Evolutionary conservation across 768 basidiomycete species (phyloP), one percentile per base, ranked within the genome.

Genomic region (Jaapia argillacea): DNA sequence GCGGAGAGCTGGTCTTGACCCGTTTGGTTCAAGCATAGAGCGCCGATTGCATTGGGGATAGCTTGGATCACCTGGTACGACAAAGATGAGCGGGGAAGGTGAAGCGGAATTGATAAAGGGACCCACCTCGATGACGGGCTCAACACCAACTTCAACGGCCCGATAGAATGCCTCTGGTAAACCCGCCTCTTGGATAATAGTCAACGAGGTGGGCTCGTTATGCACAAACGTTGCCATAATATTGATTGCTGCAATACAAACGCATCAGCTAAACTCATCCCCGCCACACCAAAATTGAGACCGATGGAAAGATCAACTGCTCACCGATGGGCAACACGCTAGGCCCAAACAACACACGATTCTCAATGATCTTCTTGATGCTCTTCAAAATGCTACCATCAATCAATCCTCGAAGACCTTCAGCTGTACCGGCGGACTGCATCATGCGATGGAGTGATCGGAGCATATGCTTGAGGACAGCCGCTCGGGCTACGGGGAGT

Each of bases 191-290:
- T 99, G 96, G 18, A 99, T 85, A 43, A 94, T 82, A 2, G 79
- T 68, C 45, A 99, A 66, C 13, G 90, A 96, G 0, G 93, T 97
- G 5, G 96, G 96, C 60, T 99, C 96, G 51, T 98, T 99, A 68
- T 99, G 94, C 6, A 98, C 81, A 62, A 97, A 97, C 0, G 91
- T 91, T 12, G 91, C 81, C 81, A 96, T 89, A 55, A 92, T 84
- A 58, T 93, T 91, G 68, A 93, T 88, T 4, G 88, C 91, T 88
- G n/a, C n/a, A 48, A 13, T 46, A 6, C 6, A 42, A 5, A 36
- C 52, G 43, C 22, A 42, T 33, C 18, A 31, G 4, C 39, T 41
- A 36, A 18, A 36, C 14, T 24, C 6, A 43, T 18, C 4, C 26
- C 25, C 14, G 51, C 56, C 42, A 56, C 24, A 45, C 24, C 43